These are phyloP conservation scores for Penicillium sclerotigenum DNA, from an alignment of 2,329 filamentous ascomycete genomes.

Conservation along the genomic window DNA sequence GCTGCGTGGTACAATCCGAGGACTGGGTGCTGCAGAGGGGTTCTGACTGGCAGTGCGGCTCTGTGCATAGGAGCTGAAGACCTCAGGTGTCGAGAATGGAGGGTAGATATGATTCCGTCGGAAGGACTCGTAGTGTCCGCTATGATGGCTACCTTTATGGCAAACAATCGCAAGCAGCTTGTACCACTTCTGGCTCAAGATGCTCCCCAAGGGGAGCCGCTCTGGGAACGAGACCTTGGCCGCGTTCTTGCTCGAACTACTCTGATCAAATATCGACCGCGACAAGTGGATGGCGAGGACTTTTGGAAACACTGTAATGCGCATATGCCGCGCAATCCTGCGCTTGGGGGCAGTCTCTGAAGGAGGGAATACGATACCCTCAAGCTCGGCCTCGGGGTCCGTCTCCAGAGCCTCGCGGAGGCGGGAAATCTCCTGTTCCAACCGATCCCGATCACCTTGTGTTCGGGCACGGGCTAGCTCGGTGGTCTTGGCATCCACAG, in stretches of 20 bases:
- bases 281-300: slow-evolving; percentile 89
- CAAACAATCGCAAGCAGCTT: slow-evolving; percentile 83
- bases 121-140: slow-evolving; percentile 96
- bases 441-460: slow-evolving; percentile 49
- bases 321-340: slow-evolving; percentile 80
- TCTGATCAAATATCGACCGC: slow-evolving; percentile 81
- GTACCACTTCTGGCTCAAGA: slow-evolving; percentile 76
- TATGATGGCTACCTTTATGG: slow-evolving; percentile 93
- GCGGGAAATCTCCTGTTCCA: slow-evolving; percentile 60
- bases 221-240: slow-evolving; percentile 94
- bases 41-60: slow-evolving; percentile 58
- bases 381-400: slow-evolving; percentile 74
- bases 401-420: slow-evolving; percentile 69
- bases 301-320: slow-evolving; percentile 83
- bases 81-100: slow-evolving; percentile 78
- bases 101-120: slow-evolving; percentile 75
- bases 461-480: slow-evolving; percentile 58
- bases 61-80: slow-evolving; percentile 70
- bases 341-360: slow-evolving; percentile 72
- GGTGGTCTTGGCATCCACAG: slow-evolving; percentile 60
- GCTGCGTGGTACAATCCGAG: slow-evolving; percentile 43
- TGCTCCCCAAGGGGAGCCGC: slow-evolving; percentile 72
- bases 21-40: slow-evolving; percentile 49
- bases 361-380: slow-evolving; percentile 72
- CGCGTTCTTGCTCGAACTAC: slow-evolving; percentile 83